These are phyloP conservation scores for Anisodus tanguticus DNA, from an alignment of 257 asterid genomes.

Conservation along the genomic window DNA sequence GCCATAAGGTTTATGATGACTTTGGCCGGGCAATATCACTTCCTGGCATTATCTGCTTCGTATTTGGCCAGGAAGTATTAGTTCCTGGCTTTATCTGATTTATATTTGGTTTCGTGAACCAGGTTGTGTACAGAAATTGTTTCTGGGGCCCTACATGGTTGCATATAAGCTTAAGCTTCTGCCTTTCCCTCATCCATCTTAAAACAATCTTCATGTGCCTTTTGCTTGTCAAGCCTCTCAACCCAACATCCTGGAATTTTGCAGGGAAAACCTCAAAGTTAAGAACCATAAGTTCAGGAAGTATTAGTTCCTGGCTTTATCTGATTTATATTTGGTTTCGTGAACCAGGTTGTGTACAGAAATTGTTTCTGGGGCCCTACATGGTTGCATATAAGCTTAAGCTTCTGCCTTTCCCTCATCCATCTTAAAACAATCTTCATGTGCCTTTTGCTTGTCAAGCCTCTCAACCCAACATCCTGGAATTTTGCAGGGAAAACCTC, in stretches of 20 bases:
- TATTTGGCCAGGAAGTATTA: constrained; percentile 40
- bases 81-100: constrained; percentile 43
- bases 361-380: constrained; percentile 77
- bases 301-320: constrained; percentile 39
- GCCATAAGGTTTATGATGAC: constrained; percentile 35
- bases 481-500: constrained; percentile 24
- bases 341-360: constrained; percentile 80
- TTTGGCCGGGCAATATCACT: constrained; percentile 49
- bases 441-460: constrained; percentile 74
- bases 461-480: constrained; percentile 85
- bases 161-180: constrained; percentile 72
- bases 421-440: constrained; percentile 85
- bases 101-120: constrained; percentile 73
- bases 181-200: constrained; percentile 95
- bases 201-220: constrained; percentile 80
- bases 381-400: constrained; percentile 73
- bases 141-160: constrained; percentile 77
- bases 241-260: constrained; percentile 69
- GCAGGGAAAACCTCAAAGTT: background rate
- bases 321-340: constrained; percentile 58
- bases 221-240: constrained; percentile 76
- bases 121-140: constrained; percentile 73
- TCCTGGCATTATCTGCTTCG: constrained; percentile 44
- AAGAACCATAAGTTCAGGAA: constrained; percentile 17
- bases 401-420: constrained; percentile 90